A percentile compares a stretch with the other conserved stretches of the same genome.
These are phyloP conservation scores for Cladosporium velox DNA, from an alignment of 2,329 filamentous ascomycete genomes.

Conservation along the genomic window DNA sequence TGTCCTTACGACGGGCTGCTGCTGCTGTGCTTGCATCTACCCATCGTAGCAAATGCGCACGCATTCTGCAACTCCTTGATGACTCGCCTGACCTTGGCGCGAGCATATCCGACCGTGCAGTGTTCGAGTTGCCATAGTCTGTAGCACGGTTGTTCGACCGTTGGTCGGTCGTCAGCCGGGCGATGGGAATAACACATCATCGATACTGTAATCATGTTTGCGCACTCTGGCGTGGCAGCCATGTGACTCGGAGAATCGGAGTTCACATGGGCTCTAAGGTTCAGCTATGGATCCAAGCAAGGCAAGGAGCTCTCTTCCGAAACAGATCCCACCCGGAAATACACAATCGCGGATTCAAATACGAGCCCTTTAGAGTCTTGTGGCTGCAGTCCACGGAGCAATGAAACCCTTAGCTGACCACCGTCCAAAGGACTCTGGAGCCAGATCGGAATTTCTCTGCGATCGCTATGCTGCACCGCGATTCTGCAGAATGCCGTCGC, in stretches of 20 bases:
- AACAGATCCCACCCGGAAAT: neutral
- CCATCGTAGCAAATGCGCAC: neutral
- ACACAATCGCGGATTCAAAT: neutral
- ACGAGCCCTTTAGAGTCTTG: neutral
- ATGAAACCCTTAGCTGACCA: conserved; percentile 6
- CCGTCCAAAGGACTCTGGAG: neutral
- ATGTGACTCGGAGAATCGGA: conserved; percentile 10
- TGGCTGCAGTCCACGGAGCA: neutral
- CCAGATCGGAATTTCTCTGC: conserved; percentile 8
- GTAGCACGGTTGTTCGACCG: conserved; percentile 10
- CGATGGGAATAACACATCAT: neutral
- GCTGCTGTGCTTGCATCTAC: neutral
- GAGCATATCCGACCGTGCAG: conserved; percentile 18
- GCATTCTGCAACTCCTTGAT: conserved; percentile 10
- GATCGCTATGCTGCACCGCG: neutral
- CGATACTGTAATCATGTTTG: neutral
- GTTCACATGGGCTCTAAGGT: conserved; percentile 4
- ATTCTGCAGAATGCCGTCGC: neutral
- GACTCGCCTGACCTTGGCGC: conserved; percentile 17
- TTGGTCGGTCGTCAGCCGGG: neutral
- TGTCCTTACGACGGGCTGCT: neutral
- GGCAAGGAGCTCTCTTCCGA: neutral
- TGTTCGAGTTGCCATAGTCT: neutral
- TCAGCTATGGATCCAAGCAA: conserved; percentile 6
- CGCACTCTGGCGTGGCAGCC: neutral